Percentiles rank a stretch among this genome's conserved stretches.
These are phyloP conservation scores for Pleurotus ostreatus DNA, from an alignment of 768 basidiomycete species.

Conservation along the genomic window DNA sequence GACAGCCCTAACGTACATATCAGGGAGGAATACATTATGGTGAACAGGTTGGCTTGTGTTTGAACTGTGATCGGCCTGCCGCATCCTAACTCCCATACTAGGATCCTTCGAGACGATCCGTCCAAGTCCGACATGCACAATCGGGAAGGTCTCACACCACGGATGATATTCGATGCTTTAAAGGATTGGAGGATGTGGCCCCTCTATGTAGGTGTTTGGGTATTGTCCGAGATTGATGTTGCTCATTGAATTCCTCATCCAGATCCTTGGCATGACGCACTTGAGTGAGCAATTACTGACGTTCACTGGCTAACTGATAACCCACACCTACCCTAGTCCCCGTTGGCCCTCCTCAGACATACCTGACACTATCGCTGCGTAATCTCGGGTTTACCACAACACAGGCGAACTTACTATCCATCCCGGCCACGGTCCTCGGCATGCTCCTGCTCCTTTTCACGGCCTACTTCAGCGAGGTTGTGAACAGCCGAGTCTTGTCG, in stretches of 20 bases:
- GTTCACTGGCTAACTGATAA: neutral
- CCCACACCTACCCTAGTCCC: conserved; percentile 36
- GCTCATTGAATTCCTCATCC: neutral
- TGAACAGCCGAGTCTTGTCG: conserved; percentile 51
- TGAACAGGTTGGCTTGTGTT: conserved; percentile 36
- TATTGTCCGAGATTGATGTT: neutral
- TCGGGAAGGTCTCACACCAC: conserved; percentile 49
- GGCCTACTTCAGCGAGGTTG: conserved; percentile 47
- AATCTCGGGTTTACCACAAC: conserved; percentile 62
- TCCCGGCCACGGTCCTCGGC: conserved; percentile 54
- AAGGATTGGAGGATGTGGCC: conserved; percentile 67
- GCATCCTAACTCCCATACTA: neutral
- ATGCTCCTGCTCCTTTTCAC: conserved; percentile 42
- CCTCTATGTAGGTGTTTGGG: conserved; percentile 36
- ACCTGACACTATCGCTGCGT: conserved; percentile 62
- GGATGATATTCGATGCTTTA: conserved; percentile 50
- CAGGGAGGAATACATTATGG: conserved; percentile 62
- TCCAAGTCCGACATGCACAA: conserved; percentile 70
- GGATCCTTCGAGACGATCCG: conserved; percentile 62
- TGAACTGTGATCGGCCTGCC: neutral
- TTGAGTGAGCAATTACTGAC: conserved; percentile 35
- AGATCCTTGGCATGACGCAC: conserved; percentile 44
- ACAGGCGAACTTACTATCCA: conserved; percentile 55
- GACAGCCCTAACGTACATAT: neutral
- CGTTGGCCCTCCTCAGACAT: conserved; percentile 52